Conservation (phyloP, 345 rosid species). For the Boechera retrofracta region DNA sequence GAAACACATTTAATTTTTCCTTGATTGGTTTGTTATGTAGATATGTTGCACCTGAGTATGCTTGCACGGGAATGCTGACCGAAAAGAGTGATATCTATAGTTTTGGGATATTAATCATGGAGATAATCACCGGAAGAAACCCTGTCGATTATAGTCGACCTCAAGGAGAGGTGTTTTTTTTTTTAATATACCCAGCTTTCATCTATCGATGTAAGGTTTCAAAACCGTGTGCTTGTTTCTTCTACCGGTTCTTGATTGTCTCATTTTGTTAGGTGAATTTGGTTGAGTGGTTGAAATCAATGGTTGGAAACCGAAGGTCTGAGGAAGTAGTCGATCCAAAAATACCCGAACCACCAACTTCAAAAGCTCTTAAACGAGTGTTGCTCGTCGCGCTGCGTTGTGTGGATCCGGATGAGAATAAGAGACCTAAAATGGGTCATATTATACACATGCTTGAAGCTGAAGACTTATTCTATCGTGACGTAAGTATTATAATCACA, state of each 20-base stretch:
- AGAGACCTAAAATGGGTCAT: slow-evolving; percentile 97
- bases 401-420: slow-evolving; percentile 94
- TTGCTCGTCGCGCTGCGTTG: slow-evolving; percentile 87
- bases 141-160: slow-evolving; percentile 92
- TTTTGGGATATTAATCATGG: slow-evolving; percentile 93
- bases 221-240: not conserved
- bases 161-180: slow-evolving; percentile 70
- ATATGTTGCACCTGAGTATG: slow-evolving; percentile 97
- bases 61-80: slow-evolving; percentile 95
- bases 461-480: slow-evolving; percentile 78
- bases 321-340: slow-evolving; percentile 94
- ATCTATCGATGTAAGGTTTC: not conserved
- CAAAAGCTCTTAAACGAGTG: slow-evolving; percentile 88
- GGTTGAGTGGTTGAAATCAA: slow-evolving; percentile 91
- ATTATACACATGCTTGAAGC: slow-evolving; percentile 99
- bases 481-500: slow-evolving; percentile 53
- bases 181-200: not conserved
- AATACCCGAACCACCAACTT: slow-evolving; percentile 77
- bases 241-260: not conserved
- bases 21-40: slow-evolving; percentile 49
- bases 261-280: slow-evolving; percentile 70
- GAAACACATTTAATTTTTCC: not conserved
- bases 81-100: slow-evolving; percentile 96
- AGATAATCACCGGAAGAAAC: slow-evolving; percentile 82
- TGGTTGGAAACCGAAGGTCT: slow-evolving; percentile 85